Evolutionary conservation across 1,284 basidiomycete species (phyloP).

Genomic region (Mycocalia duriaeana): DNA sequence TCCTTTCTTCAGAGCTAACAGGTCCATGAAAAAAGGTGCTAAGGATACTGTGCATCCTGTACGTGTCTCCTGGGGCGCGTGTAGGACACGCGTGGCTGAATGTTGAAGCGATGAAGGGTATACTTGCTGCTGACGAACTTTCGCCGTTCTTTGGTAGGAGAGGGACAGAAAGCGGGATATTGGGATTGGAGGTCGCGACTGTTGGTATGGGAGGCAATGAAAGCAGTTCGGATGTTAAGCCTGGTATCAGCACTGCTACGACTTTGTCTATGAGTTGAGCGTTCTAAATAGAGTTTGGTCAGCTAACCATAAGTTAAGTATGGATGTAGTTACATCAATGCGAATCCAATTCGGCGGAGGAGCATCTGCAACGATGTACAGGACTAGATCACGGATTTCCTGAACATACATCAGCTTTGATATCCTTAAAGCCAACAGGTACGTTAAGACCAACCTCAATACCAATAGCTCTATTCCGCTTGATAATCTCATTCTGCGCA

Average conservation of each 20-base stretch:
- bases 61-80: constrained; percentile 81
- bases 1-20: constrained; percentile 75
- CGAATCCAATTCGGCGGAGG: constrained; percentile 80
- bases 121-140: constrained; percentile 26
- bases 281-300: constrained; percentile 44
- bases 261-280: constrained; percentile 69
- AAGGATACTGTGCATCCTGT: constrained; percentile 81
- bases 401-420: constrained; percentile 25
- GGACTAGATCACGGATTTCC: constrained; percentile 81
- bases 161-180: constrained; percentile 63
- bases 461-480: constrained; percentile 65
- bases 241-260: constrained; percentile 76
- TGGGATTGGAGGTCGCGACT: constrained; percentile 59
- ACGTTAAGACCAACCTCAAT: constrained; percentile 60
- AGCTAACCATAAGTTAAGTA: not conserved
- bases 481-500: constrained; percentile 66
- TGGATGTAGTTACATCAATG: constrained; percentile 53
- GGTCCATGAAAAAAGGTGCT: constrained; percentile 78
- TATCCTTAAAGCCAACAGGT: not conserved
- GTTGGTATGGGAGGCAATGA: constrained; percentile 63
- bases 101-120: constrained; percentile 77
- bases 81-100: constrained; percentile 92
- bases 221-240: constrained; percentile 68
- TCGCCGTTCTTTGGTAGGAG: constrained; percentile 33
- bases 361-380: constrained; percentile 79